A percentile compares a stretch with the other conserved stretches of the same genome.
Conservation (phyloP, 2,329 filamentous ascomycete species). For the Colletotrichum nymphaeae region DNA sequence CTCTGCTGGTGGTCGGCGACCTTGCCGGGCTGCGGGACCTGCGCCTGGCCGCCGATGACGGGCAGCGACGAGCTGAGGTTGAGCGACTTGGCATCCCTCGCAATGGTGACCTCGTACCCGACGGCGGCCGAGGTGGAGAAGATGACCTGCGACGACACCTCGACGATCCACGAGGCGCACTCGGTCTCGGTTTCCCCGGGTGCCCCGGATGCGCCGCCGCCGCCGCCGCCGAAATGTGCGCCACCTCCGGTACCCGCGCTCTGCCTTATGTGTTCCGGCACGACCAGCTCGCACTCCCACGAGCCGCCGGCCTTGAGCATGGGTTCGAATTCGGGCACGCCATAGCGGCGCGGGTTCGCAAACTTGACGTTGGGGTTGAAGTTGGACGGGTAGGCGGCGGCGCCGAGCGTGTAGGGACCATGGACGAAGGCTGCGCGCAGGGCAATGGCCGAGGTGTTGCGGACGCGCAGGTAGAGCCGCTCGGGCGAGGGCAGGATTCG, state of each 20-base stretch:
- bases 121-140: constrained; percentile 92
- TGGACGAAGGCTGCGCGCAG: constrained; percentile 96
- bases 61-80: constrained; percentile 67
- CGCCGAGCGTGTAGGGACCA: constrained; percentile 91
- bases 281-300: constrained; percentile 83
- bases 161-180: constrained; percentile 86
- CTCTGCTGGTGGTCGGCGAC: constrained; percentile 81
- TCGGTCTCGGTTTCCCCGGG: constrained; percentile 56
- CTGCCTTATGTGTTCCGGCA: constrained; percentile 82
- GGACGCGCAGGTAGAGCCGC: constrained; percentile 85
- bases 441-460: constrained; percentile 90
- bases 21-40: constrained; percentile 73
- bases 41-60: constrained; percentile 55
- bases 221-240: constrained; percentile 57
- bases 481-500: constrained; percentile 89
- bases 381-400: constrained; percentile 83
- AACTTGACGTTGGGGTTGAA: constrained; percentile 88
- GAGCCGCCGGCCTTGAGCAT: constrained; percentile 93
- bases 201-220: constrained; percentile 36
- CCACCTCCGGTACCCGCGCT: constrained; percentile 63
- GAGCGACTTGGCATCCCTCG: constrained; percentile 86
- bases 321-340: constrained; percentile 91
- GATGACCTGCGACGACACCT: constrained; percentile 91
- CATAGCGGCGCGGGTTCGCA: constrained; percentile 75
- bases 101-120: constrained; percentile 87